Base-by-base conservation (phyloP, 2,329 filamentous ascomycete genomes). In the Penicillium frequentans region DNA sequence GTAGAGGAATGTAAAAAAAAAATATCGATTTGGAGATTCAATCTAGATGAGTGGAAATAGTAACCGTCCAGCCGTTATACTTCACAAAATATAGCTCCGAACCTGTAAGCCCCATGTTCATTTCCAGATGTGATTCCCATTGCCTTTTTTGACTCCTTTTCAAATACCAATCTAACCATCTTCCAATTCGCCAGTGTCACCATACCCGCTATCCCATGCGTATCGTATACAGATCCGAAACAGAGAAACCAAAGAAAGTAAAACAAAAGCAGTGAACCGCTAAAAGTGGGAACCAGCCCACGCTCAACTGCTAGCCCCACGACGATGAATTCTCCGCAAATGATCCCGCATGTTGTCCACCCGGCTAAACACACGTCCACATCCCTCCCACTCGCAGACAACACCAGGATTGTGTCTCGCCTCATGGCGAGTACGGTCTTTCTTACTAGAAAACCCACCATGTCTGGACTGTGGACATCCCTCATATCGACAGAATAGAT, bases 391-490 rank as follows among this genome's bases (percentile, higher is more conserved):
- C 61, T 85, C 81, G 63, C 84, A 87, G 37, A 78, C 65, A 51
- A 87, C 81, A n/a, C 78, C 80, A 2, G 84, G 84, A 60, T 85
- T 85, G 68, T 87, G 84, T 67, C 85, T 86, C 44, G 84, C 84
- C 68, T 86, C 84, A 60, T 87, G 84, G 39, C 84, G 73, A 26
- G 82, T 81, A 21, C 84, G 80, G 60, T 87, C 84, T 64, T 87
- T 87, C 67, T 85, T 86, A 65, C 82, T 85, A 7, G 83, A 85
- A 67, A 86, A 87, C 0, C 84, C 84, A 31, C 82, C 83, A 35
- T 79, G 78, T 3, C 73, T 76, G 10, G 82, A 76, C 64, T 86
- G 82, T 13, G 83, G 82, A 66, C 84, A 87, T 13, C 82, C 82
- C 49, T 81, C 75, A 56, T 84, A 77, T 5, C 83, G 81, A 69